Conservation (phyloP, 2,329 filamentous ascomycete genomes). For the Geosmithia putterillii region DNA sequence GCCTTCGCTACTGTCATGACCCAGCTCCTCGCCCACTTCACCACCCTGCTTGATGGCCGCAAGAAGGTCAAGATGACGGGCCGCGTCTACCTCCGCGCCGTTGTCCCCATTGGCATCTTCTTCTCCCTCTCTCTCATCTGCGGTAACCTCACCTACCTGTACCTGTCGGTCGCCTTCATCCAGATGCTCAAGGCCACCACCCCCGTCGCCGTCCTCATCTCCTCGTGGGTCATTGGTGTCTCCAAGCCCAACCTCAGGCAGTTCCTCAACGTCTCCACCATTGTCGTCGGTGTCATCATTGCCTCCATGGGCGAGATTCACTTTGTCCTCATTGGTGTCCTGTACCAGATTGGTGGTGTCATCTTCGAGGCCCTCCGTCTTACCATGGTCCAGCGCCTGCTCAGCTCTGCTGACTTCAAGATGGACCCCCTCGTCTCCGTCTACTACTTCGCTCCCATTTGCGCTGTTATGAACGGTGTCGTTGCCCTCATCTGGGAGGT, state of each 20-base stretch:
- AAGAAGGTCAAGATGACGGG: constrained; percentile 97
- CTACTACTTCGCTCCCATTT: constrained; percentile 82
- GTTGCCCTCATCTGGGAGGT: constrained; percentile 66
- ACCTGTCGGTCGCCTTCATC: constrained; percentile 92
- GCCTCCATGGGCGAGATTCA: constrained; percentile 93
- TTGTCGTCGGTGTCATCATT: constrained; percentile 88
- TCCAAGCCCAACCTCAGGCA: constrained; percentile 75
- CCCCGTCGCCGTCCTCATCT: constrained; percentile 82
- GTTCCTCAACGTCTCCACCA: constrained; percentile 85
- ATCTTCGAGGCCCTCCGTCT: constrained; percentile 73
- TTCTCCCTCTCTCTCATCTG: constrained; percentile 95
- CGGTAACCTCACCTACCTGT: constrained; percentile 90
- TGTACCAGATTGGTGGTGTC: constrained; percentile 69
- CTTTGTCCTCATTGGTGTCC: constrained; percentile 70
- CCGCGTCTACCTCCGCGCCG: constrained; percentile 81
- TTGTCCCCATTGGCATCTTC: constrained; percentile 89
- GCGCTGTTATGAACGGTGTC: constrained; percentile 67
- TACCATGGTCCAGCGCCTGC: constrained; percentile 72
- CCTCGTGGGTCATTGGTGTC: constrained; percentile 79
- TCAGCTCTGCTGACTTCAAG: constrained; percentile 77
- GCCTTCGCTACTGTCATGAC: constrained; percentile 89
- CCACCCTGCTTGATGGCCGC: constrained; percentile 78
- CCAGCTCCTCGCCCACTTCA: constrained; percentile 83
- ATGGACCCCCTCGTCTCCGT: constrained; percentile 84
- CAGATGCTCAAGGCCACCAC: constrained; percentile 99